Evolutionary conservation across 805 yeast genomes (phyloP).

Genomic region (Metschnikowia similis): DNA sequence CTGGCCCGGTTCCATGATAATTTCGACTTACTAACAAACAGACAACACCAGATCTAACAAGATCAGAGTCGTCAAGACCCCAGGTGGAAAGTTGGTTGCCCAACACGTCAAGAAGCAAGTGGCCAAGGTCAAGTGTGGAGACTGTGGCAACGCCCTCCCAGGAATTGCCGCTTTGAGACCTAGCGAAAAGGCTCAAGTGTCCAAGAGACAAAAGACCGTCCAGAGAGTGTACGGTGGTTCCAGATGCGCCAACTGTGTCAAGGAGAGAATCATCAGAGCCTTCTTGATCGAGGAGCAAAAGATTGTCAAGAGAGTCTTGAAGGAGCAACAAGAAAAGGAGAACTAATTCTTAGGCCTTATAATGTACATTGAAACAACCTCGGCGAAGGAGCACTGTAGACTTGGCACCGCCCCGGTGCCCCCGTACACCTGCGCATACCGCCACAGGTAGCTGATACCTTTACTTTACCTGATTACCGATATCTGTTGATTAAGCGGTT

Average conservation of each 20-base stretch:
- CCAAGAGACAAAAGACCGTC: conserved; percentile 96
- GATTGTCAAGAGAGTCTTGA: conserved; percentile 98
- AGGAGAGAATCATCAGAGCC: conserved; percentile 99
- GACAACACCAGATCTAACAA: conserved; percentile 99
- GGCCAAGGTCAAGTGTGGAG: conserved; percentile 86
- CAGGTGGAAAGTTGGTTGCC: conserved; percentile 98
- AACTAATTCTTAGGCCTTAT: conserved; percentile 24
- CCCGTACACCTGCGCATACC: background rate
- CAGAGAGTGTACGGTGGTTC: conserved; percentile 99
- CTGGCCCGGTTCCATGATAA: background rate
- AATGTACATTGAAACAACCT: conserved; percentile 12
- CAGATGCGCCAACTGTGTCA: conserved; percentile 97
- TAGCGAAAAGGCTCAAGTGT: conserved; percentile 91
- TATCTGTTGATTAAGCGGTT: too few species aligned
- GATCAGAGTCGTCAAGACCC: conserved; percentile 99
- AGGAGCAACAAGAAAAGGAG: conserved; percentile 91
- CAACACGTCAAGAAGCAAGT: conserved; percentile 94
- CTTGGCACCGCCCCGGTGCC: background rate
- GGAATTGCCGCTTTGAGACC: conserved; percentile 97
- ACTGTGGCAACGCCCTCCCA: conserved; percentile 75
- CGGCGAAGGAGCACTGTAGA: background rate
- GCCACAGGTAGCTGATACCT: too few species aligned
- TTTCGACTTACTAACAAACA: conserved; percentile 39
- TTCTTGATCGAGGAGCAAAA: conserved; percentile 99
- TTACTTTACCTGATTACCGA: too few species aligned